Conservation (phyloP, 1,284 basidiomycete species). For the Malassezia caprae region DNA sequence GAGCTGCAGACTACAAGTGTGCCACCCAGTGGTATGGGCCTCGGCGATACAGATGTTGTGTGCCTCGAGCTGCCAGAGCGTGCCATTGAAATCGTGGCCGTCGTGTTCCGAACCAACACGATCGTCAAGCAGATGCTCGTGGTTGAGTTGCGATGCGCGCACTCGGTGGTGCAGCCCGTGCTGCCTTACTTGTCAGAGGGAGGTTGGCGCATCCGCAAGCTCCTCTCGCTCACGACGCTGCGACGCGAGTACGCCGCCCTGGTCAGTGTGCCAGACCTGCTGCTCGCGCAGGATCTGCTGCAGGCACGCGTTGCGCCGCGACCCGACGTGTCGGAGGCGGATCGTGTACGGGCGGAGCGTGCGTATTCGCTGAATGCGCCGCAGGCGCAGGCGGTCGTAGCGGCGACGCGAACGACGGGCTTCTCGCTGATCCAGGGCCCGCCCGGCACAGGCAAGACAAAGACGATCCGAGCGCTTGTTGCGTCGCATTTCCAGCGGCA, state of each 20-base stretch:
- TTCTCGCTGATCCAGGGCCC: constrained; percentile 94
- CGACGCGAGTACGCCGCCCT: constrained; percentile 86
- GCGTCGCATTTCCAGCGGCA: constrained; percentile 62
- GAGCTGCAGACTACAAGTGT: not conserved
- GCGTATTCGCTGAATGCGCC: constrained; percentile 77
- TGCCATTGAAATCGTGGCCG: not conserved
- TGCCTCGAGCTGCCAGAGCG: not conserved
- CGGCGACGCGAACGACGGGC: constrained; percentile 62
- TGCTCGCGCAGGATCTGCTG: constrained; percentile 63
- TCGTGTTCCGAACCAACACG: not conserved
- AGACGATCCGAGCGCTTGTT: constrained; percentile 90
- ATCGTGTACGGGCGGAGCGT: constrained; percentile 57
- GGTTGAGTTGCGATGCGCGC: constrained; percentile 2
- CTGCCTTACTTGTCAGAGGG: constrained; percentile 27
- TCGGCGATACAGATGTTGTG: constrained; percentile 13
- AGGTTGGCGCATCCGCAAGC: constrained; percentile 66
- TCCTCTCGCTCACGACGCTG: constrained; percentile 80
- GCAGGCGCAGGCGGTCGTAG: constrained; percentile 79
- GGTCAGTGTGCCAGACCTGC: constrained; percentile 70
- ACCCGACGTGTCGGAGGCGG: constrained; percentile 53
- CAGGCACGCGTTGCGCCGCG: constrained; percentile 55
- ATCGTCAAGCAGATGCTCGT: not conserved
- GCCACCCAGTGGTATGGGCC: not conserved
- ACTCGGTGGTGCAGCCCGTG: constrained; percentile 11
- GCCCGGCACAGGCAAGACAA: constrained; percentile 96